Percentiles rank a stretch among this genome's conserved stretches.
phyloP scores from a whole-genome alignment of 768 basidiomycete genomes.

The Leccinellum luteum region DNA sequence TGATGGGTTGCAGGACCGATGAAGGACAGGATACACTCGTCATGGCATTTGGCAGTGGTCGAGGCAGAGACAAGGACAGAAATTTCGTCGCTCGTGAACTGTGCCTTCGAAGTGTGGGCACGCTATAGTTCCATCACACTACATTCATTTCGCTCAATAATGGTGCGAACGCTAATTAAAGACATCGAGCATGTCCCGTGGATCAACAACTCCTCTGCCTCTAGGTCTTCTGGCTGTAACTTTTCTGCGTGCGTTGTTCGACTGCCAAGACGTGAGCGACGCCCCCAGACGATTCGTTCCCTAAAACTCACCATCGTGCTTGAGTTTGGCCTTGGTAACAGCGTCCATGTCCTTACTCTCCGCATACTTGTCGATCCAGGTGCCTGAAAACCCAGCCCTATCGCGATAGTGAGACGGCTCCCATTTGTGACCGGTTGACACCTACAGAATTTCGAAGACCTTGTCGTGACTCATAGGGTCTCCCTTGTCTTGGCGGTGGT shows the following conservation, averaged over 20 bases:
- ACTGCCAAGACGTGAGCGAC: constrained; percentile 14
- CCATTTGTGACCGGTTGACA: neutral
- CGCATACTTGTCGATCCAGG: constrained; percentile 20
- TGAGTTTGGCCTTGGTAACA: constrained; percentile 14
- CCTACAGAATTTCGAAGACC: constrained; percentile 27
- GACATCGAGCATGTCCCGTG: too few relatives aligned
- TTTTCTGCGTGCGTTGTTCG: constrained; percentile 1
- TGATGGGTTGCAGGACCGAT: constrained; percentile 59
- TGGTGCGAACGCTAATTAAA: too few relatives aligned
- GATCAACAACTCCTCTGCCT: neutral
- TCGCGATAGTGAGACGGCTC: neutral
- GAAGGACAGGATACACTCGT: constrained; percentile 76
- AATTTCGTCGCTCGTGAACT: constrained; percentile 72
- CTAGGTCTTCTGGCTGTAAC: neutral
- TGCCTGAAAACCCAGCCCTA: constrained; percentile 29
- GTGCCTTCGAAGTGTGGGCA: constrained; percentile 65
- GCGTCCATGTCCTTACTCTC: constrained; percentile 27
- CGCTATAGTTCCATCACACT: constrained; percentile 41
- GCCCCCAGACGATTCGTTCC: too few relatives aligned
- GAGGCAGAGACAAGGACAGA: constrained; percentile 74
- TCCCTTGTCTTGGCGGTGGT: constrained; percentile 18
- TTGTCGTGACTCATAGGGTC: constrained; percentile 23
- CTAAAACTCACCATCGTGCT: constrained; percentile 20
- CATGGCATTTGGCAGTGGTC: constrained; percentile 68
- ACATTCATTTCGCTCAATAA: constrained; percentile 3